Conservation (phyloP, 345 rosid genomes). For the Aegle marmelos region DNA sequence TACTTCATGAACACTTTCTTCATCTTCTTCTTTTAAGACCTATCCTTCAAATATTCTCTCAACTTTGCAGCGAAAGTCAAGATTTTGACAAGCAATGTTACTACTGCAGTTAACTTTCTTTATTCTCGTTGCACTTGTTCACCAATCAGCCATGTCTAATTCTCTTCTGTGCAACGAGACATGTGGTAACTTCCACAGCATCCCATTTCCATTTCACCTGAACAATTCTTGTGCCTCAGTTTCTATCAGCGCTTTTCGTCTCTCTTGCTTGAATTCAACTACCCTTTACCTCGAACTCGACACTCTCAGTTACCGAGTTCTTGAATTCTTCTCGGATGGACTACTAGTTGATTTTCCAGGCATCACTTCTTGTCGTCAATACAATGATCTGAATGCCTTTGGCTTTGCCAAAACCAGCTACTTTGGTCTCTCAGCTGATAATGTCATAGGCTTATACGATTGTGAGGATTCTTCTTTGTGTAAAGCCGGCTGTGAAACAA, state of each 20-base stretch:
- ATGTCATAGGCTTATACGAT: conserved; percentile 70
- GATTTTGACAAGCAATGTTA: conserved; percentile 30
- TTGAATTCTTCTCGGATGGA: conserved; percentile 71
- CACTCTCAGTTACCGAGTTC: conserved; percentile 40
- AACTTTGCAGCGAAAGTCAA: conserved; percentile 1
- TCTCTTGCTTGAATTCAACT: conserved; percentile 63
- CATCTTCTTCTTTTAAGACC: conserved; percentile 15
- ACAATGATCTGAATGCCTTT: conserved; percentile 61
- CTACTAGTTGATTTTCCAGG: conserved; percentile 67
- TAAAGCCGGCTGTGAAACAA: conserved; percentile 63
- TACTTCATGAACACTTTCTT: background rate
- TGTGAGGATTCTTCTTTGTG: conserved; percentile 87
- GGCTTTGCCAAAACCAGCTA: conserved; percentile 37
- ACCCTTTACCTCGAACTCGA: conserved; percentile 53
- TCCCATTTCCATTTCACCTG: conserved; percentile 69
- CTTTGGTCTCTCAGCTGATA: conserved; percentile 64
- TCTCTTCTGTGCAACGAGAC: conserved; percentile 41
- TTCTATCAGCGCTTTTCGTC: conserved; percentile 37
- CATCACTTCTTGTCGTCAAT: conserved; percentile 53
- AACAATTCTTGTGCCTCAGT: conserved; percentile 39
- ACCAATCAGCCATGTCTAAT: conserved; percentile 22
- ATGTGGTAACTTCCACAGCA: conserved; percentile 48
- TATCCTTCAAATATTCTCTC: conserved; percentile 21
- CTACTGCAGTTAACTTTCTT: conserved; percentile 32
- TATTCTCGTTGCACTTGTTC: conserved; percentile 33